A percentile compares a stretch with the other conserved stretches of the same genome.
Conservation (phyloP, 257 asterid genomes). For the Solanum tarapatanum region DNA sequence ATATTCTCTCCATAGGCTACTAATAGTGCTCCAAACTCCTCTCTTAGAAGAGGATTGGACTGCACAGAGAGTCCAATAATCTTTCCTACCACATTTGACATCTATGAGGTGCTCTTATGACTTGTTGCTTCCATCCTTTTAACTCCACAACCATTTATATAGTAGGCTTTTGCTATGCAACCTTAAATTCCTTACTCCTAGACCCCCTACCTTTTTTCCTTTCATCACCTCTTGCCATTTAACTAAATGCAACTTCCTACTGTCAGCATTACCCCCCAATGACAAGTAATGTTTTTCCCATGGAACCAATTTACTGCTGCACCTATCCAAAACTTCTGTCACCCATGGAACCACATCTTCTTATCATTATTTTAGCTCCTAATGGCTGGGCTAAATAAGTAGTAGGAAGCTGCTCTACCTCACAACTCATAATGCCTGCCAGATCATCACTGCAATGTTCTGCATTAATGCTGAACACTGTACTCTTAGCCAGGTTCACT, state of each 20-base stretch:
- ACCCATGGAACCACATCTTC: not conserved
- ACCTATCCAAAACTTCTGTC: not conserved
- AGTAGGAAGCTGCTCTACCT: no score
- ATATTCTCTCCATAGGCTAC: not conserved
- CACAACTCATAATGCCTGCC: not conserved
- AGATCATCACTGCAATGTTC: not conserved
- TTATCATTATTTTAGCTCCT: no score
- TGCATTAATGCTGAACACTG: not conserved
- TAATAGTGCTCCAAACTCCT: not conserved
- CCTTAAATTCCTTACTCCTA: not conserved
- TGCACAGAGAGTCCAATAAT: not conserved
- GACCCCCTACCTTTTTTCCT: not conserved
- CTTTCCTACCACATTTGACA: not conserved
- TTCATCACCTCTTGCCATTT: not conserved
- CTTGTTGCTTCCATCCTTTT: not conserved
- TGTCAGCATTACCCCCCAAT: not conserved
- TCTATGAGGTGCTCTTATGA: not conserved
- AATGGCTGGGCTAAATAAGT: no score
- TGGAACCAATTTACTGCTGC: not conserved
- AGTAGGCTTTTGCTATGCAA: not conserved
- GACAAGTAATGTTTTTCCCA: not conserved
- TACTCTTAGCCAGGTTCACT: not conserved
- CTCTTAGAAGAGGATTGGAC: not conserved
- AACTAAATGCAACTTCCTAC: not conserved
- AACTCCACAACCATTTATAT: not conserved